Conservation (phyloP, 805 yeast genomes). For the Saturnispora quitensis region DNA sequence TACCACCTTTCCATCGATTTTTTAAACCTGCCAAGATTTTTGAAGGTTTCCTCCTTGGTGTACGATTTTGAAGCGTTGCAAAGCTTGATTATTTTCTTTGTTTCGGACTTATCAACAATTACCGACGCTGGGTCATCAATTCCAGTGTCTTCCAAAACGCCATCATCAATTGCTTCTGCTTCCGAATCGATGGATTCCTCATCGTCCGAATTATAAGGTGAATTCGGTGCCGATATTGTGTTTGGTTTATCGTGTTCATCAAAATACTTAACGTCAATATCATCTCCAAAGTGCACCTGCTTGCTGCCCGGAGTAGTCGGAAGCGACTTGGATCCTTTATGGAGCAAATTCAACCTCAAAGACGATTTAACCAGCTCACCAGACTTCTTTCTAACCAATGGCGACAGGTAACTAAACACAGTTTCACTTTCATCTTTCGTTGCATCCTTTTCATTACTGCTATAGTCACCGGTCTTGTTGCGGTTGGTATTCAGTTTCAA, state of each 20-base stretch:
- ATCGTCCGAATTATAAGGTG: conserved; percentile 38
- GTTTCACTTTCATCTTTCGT: not conserved
- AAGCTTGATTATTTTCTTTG: conserved; percentile 11
- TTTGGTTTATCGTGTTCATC: conserved; percentile 65
- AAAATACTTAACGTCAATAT: conserved; percentile 64
- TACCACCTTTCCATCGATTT: conserved; percentile 33
- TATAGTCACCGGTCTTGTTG: not conserved
- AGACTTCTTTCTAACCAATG: conserved; percentile 68
- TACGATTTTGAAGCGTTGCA: conserved; percentile 15
- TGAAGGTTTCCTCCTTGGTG: conserved; percentile 9
- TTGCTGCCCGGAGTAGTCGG: conserved; percentile 54
- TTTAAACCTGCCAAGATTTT: conserved; percentile 16
- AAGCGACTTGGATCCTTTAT: conserved; percentile 29
- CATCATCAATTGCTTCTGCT: conserved; percentile 20
- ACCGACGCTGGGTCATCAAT: conserved; percentile 11
- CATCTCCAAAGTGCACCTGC: conserved; percentile 80
- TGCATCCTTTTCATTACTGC: not conserved
- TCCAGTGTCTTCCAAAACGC: conserved; percentile 12
- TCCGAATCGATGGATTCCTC: conserved; percentile 25
- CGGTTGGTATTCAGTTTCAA: conserved; percentile 25
- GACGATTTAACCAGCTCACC: conserved; percentile 83
- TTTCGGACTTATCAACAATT: conserved; percentile 5
- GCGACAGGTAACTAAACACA: conserved; percentile 7
- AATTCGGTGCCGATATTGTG: conserved; percentile 59
- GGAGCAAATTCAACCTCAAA: conserved; percentile 37